Conservation (phyloP, 352 stramenopile genomes). For the Phytopythium vexans region DNA sequence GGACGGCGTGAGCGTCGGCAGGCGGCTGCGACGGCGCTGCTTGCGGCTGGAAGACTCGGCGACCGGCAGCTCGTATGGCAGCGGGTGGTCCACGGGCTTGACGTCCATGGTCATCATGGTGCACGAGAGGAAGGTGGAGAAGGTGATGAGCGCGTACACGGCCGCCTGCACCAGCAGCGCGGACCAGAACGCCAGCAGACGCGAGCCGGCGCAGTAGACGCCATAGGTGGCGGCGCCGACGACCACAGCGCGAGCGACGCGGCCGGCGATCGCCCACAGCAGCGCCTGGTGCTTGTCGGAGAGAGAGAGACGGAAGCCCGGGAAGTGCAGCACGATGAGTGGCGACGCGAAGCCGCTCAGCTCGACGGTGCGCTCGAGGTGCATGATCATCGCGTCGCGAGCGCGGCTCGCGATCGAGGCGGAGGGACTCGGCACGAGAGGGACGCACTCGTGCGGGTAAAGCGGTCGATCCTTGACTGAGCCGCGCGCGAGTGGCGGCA, state of each 20-base stretch:
- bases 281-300: slow-evolving; percentile 11
- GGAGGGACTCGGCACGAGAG: no score
- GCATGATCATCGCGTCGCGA: slow-evolving; percentile 2
- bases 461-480: no score
- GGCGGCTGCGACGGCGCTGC: slow-evolving; percentile 2
- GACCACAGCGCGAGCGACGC: slow-evolving; percentile 23
- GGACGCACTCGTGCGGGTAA: no score
- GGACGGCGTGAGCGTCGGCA: slow-evolving; percentile 26
- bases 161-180: slow-evolving; percentile 22
- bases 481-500: no score
- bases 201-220: slow-evolving; percentile 23
- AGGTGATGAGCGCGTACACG: slow-evolving; percentile 40
- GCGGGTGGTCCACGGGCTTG: background rate
- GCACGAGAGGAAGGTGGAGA: slow-evolving; percentile 47
- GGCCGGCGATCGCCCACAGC: slow-evolving; percentile 12
- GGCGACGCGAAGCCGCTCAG: slow-evolving; percentile 24
- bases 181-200: slow-evolving; percentile 21
- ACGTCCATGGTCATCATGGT: slow-evolving; percentile 31
- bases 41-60: background rate
- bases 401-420: no score
- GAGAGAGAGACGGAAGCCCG: slow-evolving; percentile 46
- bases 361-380: slow-evolving; percentile 11
- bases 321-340: slow-evolving; percentile 61
- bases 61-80: background rate
- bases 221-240: slow-evolving; percentile 22